These are phyloP conservation scores for Penicillium argentinense DNA, from an alignment of 495 filamentous ascomycete species.

Conservation along the genomic window DNA sequence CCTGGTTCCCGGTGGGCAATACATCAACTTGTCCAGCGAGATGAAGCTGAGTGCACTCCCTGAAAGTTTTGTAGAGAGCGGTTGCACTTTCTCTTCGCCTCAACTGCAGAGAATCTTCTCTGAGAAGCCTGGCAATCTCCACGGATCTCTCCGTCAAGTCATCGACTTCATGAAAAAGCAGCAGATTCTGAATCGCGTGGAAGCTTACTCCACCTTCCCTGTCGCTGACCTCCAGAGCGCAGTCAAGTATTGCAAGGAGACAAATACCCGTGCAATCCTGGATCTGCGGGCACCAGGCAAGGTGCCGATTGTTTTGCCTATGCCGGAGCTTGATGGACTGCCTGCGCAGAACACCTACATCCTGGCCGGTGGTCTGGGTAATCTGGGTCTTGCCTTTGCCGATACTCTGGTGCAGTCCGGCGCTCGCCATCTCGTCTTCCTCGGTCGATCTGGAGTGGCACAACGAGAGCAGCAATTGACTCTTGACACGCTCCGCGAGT, in stretches of 20 bases:
- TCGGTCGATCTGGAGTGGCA: slow-evolving; percentile 28
- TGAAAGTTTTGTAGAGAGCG: slow-evolving; percentile 19
- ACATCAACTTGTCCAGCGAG: slow-evolving; percentile 22
- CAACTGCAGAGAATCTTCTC: slow-evolving; percentile 11
- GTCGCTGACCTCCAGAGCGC: slow-evolving; percentile 12
- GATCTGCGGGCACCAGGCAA: slow-evolving; percentile 16
- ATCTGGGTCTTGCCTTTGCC: slow-evolving; percentile 33
- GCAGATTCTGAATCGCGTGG: slow-evolving; percentile 11
- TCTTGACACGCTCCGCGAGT: slow-evolving; percentile 19
- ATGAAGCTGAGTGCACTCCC: slow-evolving; percentile 25
- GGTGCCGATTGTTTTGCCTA: slow-evolving; percentile 21
- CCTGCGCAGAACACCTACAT: slow-evolving; percentile 24
- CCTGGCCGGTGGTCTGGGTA: slow-evolving; percentile 36
- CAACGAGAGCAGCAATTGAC: slow-evolving; percentile 14
- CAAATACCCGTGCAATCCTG: slow-evolving; percentile 10
- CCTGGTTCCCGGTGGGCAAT: slow-evolving; percentile 17
- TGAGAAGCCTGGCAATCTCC: slow-evolving; percentile 13
- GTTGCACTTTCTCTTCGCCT: slow-evolving; percentile 19
- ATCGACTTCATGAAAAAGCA: slow-evolving; percentile 19
- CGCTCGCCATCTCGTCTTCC: slow-evolving; percentile 37
- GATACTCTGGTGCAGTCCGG: slow-evolving; percentile 35
- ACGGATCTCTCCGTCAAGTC: slow-evolving; percentile 12
- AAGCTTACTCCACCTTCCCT: slow-evolving; percentile 17
- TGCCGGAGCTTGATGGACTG: slow-evolving; percentile 11
- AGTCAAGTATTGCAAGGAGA: slow-evolving; percentile 9